A percentile compares a stretch with the other conserved stretches of the same genome.
Conservation (phyloP, 805 yeast genomes). For the Candida michaelii region DNA sequence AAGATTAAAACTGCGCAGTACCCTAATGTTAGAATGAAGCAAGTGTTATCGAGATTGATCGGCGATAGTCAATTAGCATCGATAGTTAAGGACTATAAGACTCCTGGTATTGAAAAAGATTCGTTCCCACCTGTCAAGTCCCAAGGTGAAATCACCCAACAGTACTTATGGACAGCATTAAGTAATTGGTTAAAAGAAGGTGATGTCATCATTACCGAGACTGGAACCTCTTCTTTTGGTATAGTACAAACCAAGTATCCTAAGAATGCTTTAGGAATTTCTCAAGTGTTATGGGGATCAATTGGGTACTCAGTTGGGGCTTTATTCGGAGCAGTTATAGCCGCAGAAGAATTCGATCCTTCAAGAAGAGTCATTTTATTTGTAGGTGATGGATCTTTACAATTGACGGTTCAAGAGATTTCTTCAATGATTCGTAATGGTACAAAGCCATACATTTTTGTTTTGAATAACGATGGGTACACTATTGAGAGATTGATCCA, state of each 20-base stretch:
- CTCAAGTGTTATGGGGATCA: conserved; percentile 38
- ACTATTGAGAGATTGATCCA: conserved; percentile 42
- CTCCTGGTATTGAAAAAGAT: conserved; percentile 16
- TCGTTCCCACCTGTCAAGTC: conserved; percentile 14
- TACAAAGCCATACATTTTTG: conserved; percentile 36
- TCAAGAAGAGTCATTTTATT: conserved; percentile 36
- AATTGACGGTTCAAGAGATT: conserved; percentile 41
- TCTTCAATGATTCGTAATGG: conserved; percentile 37
- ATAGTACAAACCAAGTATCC: conserved; percentile 33
- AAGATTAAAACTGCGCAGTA: conserved; percentile 68
- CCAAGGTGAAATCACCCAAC: conserved; percentile 22
- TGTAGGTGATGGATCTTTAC: conserved; percentile 45
- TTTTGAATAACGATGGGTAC: conserved; percentile 41
- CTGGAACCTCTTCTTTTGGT: conserved; percentile 39
- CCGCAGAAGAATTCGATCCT: conserved; percentile 34
- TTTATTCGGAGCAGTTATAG: conserved; percentile 33
- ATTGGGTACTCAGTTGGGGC: conserved; percentile 38
- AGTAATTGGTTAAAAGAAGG: conserved; percentile 29
- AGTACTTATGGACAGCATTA: conserved; percentile 31
- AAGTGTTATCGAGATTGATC: conserved; percentile 28
- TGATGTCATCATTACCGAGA: conserved; percentile 33
- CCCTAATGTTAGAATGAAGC: conserved; percentile 73
- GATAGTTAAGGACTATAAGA: conserved; percentile 13
- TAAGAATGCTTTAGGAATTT: conserved; percentile 29
- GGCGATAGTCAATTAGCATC: conserved; percentile 8